Conservation (phyloP, 1,139 yeast genomes). For the Candida tunisiensis region DNA sequence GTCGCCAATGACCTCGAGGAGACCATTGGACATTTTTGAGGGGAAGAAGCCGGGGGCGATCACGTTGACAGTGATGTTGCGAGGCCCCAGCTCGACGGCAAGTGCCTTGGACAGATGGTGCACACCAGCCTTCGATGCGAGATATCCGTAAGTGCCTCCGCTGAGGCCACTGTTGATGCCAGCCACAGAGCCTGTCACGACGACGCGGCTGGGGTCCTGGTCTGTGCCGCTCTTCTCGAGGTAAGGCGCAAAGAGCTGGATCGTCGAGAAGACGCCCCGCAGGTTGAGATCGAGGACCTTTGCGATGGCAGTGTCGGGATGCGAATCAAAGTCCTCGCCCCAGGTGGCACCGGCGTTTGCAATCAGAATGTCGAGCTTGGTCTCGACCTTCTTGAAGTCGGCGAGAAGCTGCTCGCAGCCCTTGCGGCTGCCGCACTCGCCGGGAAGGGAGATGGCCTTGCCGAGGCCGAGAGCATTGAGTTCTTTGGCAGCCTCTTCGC, state of each 20-base stretch:
- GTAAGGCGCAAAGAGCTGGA: slow-evolving; percentile 44
- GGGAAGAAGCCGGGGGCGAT: slow-evolving; percentile 74
- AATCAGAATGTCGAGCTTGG: slow-evolving; percentile 42
- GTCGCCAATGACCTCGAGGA: slow-evolving; percentile 34
- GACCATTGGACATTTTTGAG: slow-evolving; percentile 57
- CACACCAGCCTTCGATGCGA: slow-evolving; percentile 67
- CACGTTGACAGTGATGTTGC: slow-evolving; percentile 63
- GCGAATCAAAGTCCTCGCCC: slow-evolving; percentile 52
- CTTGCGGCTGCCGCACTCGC: slow-evolving; percentile 38
- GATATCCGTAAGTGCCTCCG: slow-evolving; percentile 55
- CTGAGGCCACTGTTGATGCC: slow-evolving; percentile 26
- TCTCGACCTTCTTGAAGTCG: slow-evolving; percentile 26
- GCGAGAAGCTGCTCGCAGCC: slow-evolving; percentile 33
- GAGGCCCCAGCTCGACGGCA: slow-evolving; percentile 81
- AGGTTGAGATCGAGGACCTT: slow-evolving; percentile 52
- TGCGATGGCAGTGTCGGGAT: slow-evolving; percentile 44
- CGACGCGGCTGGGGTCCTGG: slow-evolving; percentile 48
- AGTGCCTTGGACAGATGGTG: slow-evolving; percentile 51
- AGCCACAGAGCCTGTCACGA: slow-evolving; percentile 49
- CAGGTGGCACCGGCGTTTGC: slow-evolving; percentile 77
- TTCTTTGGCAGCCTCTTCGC: slow-evolving; percentile 38
- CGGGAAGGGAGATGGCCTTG: slow-evolving; percentile 36
- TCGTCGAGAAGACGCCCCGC: slow-evolving; percentile 53
- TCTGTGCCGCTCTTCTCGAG: slow-evolving; percentile 36
- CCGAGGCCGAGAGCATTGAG: slow-evolving; percentile 34